Evolutionary conservation across 1,139 yeast genomes (phyloP).

Genomic region (Geotrichum citri-aurantii): DNA sequence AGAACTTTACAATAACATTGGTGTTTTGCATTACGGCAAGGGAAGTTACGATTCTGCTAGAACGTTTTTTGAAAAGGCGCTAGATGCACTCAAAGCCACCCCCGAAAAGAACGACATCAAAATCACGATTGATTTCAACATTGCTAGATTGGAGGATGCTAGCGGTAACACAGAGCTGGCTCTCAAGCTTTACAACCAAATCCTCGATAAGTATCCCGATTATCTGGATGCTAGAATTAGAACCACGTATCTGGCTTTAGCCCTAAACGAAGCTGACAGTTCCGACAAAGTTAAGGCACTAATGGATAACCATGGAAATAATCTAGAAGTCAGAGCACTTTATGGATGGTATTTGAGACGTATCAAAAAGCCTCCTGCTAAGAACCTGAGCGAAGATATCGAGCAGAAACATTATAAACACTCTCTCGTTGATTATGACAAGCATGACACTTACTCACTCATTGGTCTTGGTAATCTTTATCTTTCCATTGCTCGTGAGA

Average conservation of each 20-base stretch:
- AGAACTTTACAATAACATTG: conserved; percentile 75
- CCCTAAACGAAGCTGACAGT: conserved; percentile 41
- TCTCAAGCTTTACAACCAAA: conserved; percentile 47
- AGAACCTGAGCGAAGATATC: conserved; percentile 44
- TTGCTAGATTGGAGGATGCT: conserved; percentile 40
- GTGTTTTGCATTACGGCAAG: conserved; percentile 71
- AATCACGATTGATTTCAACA: conserved; percentile 36
- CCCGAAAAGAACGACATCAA: conserved; percentile 26
- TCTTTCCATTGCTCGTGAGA: conserved; percentile 74
- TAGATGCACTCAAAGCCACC: conserved; percentile 44
- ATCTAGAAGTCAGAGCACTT: conserved; percentile 81
- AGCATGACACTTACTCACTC: conserved; percentile 82
- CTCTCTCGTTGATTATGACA: conserved; percentile 70
- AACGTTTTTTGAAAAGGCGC: conserved; percentile 49
- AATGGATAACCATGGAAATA: conserved; percentile 49
- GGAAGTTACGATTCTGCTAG: conserved; percentile 52
- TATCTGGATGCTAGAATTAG: conserved; percentile 77
- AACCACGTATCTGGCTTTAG: conserved; percentile 49
- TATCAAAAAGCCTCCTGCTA: conserved; percentile 35
- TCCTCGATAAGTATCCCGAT: conserved; percentile 57
- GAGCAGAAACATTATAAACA: conserved; percentile 81
- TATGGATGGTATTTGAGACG: conserved; percentile 83
- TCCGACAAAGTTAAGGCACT: conserved; percentile 51
- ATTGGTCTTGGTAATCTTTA: conserved; percentile 87
- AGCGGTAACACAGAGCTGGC: conserved; percentile 44